These are phyloP conservation scores for Cicer cuneatum DNA, from an alignment of 306 rosid species.

Conservation along the genomic window DNA sequence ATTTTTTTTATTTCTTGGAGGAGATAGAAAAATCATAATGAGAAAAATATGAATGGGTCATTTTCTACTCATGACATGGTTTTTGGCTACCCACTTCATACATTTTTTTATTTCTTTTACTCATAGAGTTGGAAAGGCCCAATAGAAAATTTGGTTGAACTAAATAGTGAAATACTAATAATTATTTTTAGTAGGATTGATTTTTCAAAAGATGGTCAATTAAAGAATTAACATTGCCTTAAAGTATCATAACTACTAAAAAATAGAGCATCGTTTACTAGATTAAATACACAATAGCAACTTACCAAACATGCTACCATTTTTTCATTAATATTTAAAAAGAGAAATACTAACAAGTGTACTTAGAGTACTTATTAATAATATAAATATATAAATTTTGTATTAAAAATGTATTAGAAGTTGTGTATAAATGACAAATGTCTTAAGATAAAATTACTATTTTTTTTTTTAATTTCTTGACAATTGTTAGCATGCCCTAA, in stretches of 20 bases:
- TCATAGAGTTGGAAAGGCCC: background rate
- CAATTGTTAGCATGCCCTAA: too few species aligned
- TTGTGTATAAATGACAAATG: too few species aligned
- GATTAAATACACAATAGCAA: background rate
- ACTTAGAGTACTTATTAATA: too few species aligned
- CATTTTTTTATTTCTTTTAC: constrained; percentile 4
- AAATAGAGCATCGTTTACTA: background rate
- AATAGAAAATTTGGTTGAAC: constrained; percentile 16
- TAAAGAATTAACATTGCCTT: constrained; percentile 19
- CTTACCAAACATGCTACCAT: too few species aligned
- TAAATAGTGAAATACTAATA: background rate
- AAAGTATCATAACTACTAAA: background rate
- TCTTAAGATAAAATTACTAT: too few species aligned
- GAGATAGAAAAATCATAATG: background rate
- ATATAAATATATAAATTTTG: too few species aligned
- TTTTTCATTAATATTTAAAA: too few species aligned
- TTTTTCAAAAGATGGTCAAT: constrained; percentile 36
- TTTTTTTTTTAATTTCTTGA: too few species aligned
- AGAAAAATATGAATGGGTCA: constrained; percentile 32
- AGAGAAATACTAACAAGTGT: too few species aligned
- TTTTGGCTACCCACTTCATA: constrained; percentile 42
- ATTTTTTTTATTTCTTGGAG: background rate
- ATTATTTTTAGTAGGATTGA: background rate
- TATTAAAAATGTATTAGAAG: too few species aligned
- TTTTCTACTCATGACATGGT: constrained; percentile 22